phyloP scores from a whole-genome alignment of 2,329 filamentous ascomycete species.

The Colletotrichum higginsianum region DNA sequence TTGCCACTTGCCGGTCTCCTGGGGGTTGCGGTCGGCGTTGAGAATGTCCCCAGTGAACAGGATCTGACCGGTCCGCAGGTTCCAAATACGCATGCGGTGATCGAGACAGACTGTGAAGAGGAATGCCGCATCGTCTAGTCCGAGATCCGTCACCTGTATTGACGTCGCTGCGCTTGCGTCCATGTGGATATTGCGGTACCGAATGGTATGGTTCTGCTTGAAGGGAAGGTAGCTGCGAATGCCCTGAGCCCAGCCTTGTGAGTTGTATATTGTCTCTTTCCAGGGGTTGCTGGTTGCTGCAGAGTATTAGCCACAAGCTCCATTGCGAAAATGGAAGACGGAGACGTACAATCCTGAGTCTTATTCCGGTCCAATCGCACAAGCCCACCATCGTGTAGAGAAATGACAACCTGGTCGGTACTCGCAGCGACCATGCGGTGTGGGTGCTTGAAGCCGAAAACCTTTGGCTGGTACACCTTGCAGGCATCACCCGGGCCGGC shows the following conservation, averaged over 20 bases:
- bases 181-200: constrained; percentile 74
- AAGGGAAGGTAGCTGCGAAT: constrained; percentile 77
- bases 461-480: constrained; percentile 80
- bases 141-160: constrained; percentile 67
- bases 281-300: constrained; percentile 62
- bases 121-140: constrained; percentile 65
- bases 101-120: constrained; percentile 89
- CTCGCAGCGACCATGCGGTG: constrained; percentile 85
- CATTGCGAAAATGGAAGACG: neutral
- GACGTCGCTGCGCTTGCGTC: constrained; percentile 79
- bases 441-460: constrained; percentile 82
- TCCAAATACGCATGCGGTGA: constrained; percentile 92
- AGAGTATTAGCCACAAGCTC: constrained; percentile 43
- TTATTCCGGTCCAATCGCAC: constrained; percentile 77
- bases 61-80: constrained; percentile 84
- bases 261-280: constrained; percentile 81
- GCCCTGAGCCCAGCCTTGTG: constrained; percentile 79
- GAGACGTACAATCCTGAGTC: constrained; percentile 61
- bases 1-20: constrained; percentile 80
- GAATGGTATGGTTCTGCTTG: constrained; percentile 74
- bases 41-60: constrained; percentile 85
- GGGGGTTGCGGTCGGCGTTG: constrained; percentile 74
- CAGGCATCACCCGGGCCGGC: constrained; percentile 82
- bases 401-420: constrained; percentile 82
- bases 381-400: constrained; percentile 84